These are phyloP conservation scores for Lactarius akahatsu DNA, from an alignment of 768 basidiomycete species.

Conservation along the genomic window DNA sequence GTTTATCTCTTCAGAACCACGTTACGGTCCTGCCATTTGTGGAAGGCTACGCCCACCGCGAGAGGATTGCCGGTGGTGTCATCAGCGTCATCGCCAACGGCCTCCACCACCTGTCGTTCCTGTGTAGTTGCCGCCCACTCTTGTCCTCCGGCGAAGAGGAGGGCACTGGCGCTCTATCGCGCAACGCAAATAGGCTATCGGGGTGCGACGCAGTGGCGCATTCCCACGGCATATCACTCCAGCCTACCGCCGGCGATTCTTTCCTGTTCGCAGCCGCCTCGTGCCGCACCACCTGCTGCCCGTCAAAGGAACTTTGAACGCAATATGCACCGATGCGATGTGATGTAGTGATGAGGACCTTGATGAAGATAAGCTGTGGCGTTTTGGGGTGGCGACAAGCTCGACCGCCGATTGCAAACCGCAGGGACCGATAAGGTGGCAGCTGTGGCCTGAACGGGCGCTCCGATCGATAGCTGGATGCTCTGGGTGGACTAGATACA, in stretches of 20 bases:
- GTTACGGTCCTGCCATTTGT: conserved; percentile 6
- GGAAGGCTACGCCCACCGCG: conserved; percentile 15
- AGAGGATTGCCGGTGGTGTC: conserved; percentile 7
- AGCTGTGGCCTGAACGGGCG: background rate
- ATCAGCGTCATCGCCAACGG: background rate
- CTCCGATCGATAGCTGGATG: background rate
- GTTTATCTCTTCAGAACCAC: background rate
- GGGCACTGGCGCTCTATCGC: background rate
- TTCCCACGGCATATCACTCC: background rate
- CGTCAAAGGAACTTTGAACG: conserved; percentile 1
- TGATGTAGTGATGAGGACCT: conserved; percentile 12
- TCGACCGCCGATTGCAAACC: conserved; percentile 7
- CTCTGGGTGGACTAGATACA: background rate
- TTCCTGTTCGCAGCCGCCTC: conserved; percentile 11
- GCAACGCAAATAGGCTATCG: background rate
- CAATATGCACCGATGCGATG: background rate
- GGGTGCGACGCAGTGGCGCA: background rate
- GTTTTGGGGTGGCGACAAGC: background rate
- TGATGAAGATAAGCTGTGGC: conserved; percentile 12
- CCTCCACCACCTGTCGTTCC: background rate
- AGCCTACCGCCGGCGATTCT: background rate
- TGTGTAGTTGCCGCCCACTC: background rate
- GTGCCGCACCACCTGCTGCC: conserved; percentile 1
- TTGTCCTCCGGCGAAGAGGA: background rate
- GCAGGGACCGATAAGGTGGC: conserved; percentile 6